phyloP scores from a whole-genome alignment of 2,329 filamentous ascomycete species.

The Fusarium mangiferae region DNA sequence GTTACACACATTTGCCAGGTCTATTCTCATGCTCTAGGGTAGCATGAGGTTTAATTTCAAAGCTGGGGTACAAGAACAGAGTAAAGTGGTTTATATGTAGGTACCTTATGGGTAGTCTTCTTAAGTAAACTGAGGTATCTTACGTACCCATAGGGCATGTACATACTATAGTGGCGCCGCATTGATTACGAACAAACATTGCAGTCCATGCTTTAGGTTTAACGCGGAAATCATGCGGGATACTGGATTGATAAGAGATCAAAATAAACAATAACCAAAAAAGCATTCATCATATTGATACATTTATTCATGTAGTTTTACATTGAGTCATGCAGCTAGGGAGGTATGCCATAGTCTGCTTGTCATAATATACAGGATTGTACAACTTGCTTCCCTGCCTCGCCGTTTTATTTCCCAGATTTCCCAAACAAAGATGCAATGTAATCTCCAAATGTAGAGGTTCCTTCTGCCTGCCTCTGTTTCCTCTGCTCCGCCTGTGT shows the following conservation, averaged over 20 bases:
- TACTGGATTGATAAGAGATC: too few relatives aligned
- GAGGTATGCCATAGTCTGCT: neutral
- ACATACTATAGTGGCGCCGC: accelerated
- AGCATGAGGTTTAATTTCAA: neutral
- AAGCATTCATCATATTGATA: neutral
- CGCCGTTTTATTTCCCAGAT: slow-evolving; percentile 39
- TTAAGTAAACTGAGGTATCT: accelerated
- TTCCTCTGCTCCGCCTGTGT: slow-evolving; percentile 66
- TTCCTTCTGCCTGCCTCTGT: slow-evolving; percentile 51
- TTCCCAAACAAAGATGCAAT: slow-evolving; percentile 46
- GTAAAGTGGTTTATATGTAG: neutral
- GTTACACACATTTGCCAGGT: accelerated
- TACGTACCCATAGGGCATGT: neutral
- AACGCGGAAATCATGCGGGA: accelerated
- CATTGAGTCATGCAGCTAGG: neutral
- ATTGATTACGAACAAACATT: neutral
- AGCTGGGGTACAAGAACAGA: neutral
- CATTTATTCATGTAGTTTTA: neutral
- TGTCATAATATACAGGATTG: slow-evolving; percentile 31
- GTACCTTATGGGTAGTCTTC: too few relatives aligned
- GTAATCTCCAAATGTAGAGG: slow-evolving; percentile 46
- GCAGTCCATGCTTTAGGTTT: too few relatives aligned
- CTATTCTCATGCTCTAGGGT: neutral
- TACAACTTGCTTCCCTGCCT: slow-evolving; percentile 16
- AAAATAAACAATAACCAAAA: neutral